Evolutionary conservation across 2,329 filamentous ascomycete species (phyloP).

Genomic region (Colletotrichum cuscutae): DNA sequence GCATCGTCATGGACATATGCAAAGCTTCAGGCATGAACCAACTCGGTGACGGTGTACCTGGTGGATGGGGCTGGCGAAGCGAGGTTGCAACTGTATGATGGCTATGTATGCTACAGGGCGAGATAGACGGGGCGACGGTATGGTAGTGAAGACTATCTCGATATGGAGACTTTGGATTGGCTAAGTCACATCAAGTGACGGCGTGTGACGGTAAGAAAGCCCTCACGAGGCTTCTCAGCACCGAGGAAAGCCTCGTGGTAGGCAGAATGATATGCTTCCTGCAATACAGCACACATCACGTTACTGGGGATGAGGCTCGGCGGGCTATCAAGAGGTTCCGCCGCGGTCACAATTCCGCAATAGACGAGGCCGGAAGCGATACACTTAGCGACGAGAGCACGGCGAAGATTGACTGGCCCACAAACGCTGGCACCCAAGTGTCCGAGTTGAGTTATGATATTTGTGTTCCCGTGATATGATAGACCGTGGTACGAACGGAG

Average conservation of each 20-base stretch:
- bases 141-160: too few species aligned
- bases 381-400: not conserved
- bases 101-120: not conserved
- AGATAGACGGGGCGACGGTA: not conserved
- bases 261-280: not conserved
- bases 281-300: not conserved
- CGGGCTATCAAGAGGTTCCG: not conserved
- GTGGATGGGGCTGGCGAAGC: constrained; percentile 58
- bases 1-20: constrained; percentile 57
- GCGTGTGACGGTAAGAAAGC: not conserved
- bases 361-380: constrained; percentile 3
- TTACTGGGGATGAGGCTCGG: constrained; percentile 15
- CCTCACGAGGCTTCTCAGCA: not conserved
- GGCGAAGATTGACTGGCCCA: constrained; percentile 16
- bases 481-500: not conserved
- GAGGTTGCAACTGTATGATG: constrained; percentile 53
- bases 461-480: constrained; percentile 19
- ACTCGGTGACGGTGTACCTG: constrained; percentile 44
- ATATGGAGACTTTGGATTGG: too few species aligned
- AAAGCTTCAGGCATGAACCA: constrained; percentile 57
- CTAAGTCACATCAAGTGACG: too few species aligned
- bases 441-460: constrained; percentile 3
- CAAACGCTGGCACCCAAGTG: constrained; percentile 13
- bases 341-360: constrained; percentile 28
- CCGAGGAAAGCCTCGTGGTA: not conserved